Base-by-base conservation (phyloP, 129 eudicot genomes). In the Saposhnikovia divaricata region DNA sequence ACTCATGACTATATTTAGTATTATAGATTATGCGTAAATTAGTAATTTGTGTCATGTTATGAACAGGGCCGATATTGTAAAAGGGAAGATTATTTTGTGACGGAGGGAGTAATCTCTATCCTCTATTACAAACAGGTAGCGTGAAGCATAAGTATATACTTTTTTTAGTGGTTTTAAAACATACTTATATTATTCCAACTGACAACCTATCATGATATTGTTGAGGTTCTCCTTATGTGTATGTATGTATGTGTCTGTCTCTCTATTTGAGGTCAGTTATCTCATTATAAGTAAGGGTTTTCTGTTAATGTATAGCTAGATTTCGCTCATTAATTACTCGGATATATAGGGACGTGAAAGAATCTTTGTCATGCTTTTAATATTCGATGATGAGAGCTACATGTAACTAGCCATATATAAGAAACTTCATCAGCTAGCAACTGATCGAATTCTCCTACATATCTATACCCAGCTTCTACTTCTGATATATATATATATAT, bases 161-260 rank as follows among this genome's bases (percentile, higher is more conserved):
- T 48, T 65, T 68, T 77, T 82, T 82, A 6, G 84, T 80, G 82
- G 84, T 84, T 84, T 84, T 45, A 77, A 79, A 81, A 81, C 76
- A 50, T 71, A 21, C 46, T 9, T 25, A 25, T 61, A n/a, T 68
- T 81, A 27, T 71, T 78, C 82, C 31, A 71, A 81, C 80, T 77
- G 82, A 81, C 79, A 80, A 78, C 75, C 68, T 80, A 75, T 10
- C 7, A 28, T 65, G 1, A 9, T 68, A 9, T 68, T 68, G 73
- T 68, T 68, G 40, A 31, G 73, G 42, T 31, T 68, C 73, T 68
- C 73, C 42, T 6, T 57, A 13, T 57, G 31, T 23, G 2, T 57
- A 6, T 53, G 3, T 61, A 61, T 61, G 27, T 55, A 5, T 21
- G 59, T 11, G 23, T 57, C 10, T 23, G 10, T 55, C 9, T 57